phyloP scores from a whole-genome alignment of 768 basidiomycete genomes.

The Trametes coccinea region DNA sequence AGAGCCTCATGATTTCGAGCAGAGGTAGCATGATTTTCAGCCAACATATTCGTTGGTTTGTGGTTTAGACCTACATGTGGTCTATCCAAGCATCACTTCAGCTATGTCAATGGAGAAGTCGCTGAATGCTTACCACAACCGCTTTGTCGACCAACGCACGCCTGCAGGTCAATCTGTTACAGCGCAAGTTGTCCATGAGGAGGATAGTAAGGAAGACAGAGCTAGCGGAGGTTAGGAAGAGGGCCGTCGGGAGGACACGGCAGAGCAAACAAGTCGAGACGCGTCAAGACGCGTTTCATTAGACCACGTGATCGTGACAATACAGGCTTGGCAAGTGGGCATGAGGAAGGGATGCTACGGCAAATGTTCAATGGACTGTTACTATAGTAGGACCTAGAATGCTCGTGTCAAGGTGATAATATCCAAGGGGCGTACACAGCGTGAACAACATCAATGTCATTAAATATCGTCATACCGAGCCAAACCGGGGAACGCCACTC shows the following conservation, averaged over 20 bases:
- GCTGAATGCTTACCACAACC: constrained; percentile 65
- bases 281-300: constrained; percentile 10
- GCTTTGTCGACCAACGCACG: constrained; percentile 71
- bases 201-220: background rate
- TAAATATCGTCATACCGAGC: constrained; percentile 17
- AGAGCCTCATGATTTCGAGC: constrained; percentile 52
- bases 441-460: constrained; percentile 23
- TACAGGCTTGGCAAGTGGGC: background rate
- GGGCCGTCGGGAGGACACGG: too few relatives aligned
- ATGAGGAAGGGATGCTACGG: background rate
- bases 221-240: background rate
- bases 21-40: background rate
- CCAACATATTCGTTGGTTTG: background rate
- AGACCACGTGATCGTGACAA: constrained; percentile 6
- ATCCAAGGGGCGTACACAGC: constrained; percentile 16
- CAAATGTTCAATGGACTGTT: background rate
- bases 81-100: constrained; percentile 36
- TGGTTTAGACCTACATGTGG: constrained; percentile 48
- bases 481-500: constrained; percentile 4
- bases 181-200: constrained; percentile 76
- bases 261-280: background rate
- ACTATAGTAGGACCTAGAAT: constrained; percentile 2
- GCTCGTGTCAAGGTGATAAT: background rate
- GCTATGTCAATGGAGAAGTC: background rate
- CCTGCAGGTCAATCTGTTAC: constrained; percentile 78